A percentile compares a stretch with the other conserved stretches of the same genome.
phyloP scores from a whole-genome alignment of 2,329 filamentous ascomycete genomes.

The Colletotrichum kahawae region DNA sequence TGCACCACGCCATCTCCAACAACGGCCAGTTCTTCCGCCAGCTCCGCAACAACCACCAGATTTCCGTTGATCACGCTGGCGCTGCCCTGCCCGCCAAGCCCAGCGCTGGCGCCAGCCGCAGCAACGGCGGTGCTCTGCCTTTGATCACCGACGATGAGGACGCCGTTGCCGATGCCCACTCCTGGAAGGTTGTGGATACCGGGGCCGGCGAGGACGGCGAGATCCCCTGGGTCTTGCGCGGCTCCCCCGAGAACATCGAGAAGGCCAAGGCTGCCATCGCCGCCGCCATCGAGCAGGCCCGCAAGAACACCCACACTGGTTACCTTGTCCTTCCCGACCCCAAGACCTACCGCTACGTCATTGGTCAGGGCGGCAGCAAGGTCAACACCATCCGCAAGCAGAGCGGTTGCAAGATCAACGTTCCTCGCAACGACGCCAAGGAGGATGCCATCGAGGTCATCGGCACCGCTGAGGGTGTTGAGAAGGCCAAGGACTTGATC shows the following conservation, averaged over 20 bases:
- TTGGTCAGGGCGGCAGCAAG: conserved; percentile 86
- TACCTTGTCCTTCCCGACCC: conserved; percentile 92
- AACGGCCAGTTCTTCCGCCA: conserved; percentile 94
- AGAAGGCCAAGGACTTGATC: conserved; percentile 88
- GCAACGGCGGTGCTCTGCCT: conserved; percentile 72
- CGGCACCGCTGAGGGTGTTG: conserved; percentile 78
- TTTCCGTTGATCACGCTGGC: conserved; percentile 90
- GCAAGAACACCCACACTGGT: conserved; percentile 74
- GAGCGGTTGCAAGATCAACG: conserved; percentile 92
- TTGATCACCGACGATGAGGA: conserved; percentile 88
- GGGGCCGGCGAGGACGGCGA: conserved; percentile 67
- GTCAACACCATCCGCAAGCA: conserved; percentile 93
- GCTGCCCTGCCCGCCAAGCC: conserved; percentile 77
- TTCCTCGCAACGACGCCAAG: conserved; percentile 78
- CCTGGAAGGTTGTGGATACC: conserved; percentile 80
- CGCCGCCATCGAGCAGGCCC: conserved; percentile 73
- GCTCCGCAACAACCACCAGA: conserved; percentile 82
- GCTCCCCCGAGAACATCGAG: conserved; percentile 76
- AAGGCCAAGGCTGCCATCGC: conserved; percentile 81
- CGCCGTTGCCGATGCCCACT: conserved; percentile 69
- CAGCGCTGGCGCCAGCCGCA: conserved; percentile 51
- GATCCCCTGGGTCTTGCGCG: conserved; percentile 90
- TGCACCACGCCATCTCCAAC: conserved; percentile 86
- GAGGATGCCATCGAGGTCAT: conserved; percentile 90
- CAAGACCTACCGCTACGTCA: conserved; percentile 85